Conservation (phyloP, 305 asterid genomes). For the Rubia tinctorum region DNA sequence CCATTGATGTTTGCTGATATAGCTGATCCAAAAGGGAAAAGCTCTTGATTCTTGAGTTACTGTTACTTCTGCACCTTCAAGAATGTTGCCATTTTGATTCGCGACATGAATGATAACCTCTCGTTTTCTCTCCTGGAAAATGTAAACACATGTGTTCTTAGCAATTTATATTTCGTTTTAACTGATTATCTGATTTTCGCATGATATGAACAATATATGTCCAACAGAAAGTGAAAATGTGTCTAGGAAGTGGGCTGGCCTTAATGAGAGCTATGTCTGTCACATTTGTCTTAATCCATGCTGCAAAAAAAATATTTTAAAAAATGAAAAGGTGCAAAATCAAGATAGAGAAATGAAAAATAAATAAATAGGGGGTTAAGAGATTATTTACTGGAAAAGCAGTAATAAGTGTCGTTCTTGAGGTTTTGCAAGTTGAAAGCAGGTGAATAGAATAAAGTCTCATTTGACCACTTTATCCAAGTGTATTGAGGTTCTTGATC, state of each 20-base stretch:
- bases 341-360: neutral
- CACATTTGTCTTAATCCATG: constrained; percentile 54
- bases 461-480: constrained; percentile 14
- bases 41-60: constrained; percentile 58
- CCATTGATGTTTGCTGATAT: constrained; percentile 58
- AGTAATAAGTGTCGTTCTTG: constrained; percentile 37
- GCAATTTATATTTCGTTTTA: no score
- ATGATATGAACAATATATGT: no score
- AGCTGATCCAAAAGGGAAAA: constrained; percentile 85
- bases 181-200: no score
- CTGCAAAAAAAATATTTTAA: constrained; percentile 25
- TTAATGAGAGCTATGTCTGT: constrained; percentile 36
- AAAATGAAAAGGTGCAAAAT: neutral
- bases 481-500: constrained; percentile 19
- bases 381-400: constrained; percentile 57
- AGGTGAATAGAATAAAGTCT: constrained; percentile 20
- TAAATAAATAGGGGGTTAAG: neutral
- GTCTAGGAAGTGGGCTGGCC: constrained; percentile 29
- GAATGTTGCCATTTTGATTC: constrained; percentile 39
- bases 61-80: constrained; percentile 45
- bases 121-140: constrained; percentile 58
- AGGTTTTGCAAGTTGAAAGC: constrained; percentile 40
- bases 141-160: neutral
- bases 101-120: constrained; percentile 64
- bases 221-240: neutral